phyloP scores from a whole-genome alignment of 2,329 filamentous ascomycete genomes.

The Diaporthe aspalathi region DNA sequence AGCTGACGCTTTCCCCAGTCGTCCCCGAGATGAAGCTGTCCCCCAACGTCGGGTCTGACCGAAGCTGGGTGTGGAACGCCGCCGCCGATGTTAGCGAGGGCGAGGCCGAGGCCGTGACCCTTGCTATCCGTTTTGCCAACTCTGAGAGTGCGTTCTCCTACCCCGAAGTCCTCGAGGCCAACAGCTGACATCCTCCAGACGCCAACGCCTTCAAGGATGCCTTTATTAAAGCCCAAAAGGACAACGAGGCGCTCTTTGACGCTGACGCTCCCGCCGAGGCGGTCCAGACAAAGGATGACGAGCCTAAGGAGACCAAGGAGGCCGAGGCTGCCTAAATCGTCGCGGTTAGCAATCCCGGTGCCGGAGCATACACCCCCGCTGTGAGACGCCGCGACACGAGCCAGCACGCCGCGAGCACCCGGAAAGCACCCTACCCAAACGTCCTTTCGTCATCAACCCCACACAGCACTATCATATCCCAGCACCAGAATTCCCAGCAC shows the following conservation, averaged over 20 bases:
- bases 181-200: constrained; percentile 66
- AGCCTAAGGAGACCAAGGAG: constrained; percentile 46
- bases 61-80: constrained; percentile 99
- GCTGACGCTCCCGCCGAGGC: constrained; percentile 51
- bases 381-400: constrained; percentile 14
- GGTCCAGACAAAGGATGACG: constrained; percentile 46
- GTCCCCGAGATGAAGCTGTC: constrained; percentile 99
- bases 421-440: not conserved
- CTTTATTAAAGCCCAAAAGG: constrained; percentile 95
- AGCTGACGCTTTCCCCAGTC: constrained; percentile 63
- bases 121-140: constrained; percentile 98
- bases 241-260: constrained; percentile 89
- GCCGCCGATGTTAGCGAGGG: constrained; percentile 98
- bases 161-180: not conserved
- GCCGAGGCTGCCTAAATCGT: constrained; percentile 39
- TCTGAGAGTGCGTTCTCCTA: constrained; percentile 80
- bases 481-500: constrained; percentile 28
- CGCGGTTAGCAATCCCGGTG: not conserved
- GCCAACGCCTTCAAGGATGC: constrained; percentile 98
- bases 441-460: constrained; percentile 25
- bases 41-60: constrained; percentile 96
- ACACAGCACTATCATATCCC: constrained; percentile 33
- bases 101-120: constrained; percentile 93
- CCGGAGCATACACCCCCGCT: not conserved
- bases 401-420: constrained; percentile 13